Evolutionary conservation across 441 rosid species (phyloP).

Genomic region (Bruguiera hainesii): DNA sequence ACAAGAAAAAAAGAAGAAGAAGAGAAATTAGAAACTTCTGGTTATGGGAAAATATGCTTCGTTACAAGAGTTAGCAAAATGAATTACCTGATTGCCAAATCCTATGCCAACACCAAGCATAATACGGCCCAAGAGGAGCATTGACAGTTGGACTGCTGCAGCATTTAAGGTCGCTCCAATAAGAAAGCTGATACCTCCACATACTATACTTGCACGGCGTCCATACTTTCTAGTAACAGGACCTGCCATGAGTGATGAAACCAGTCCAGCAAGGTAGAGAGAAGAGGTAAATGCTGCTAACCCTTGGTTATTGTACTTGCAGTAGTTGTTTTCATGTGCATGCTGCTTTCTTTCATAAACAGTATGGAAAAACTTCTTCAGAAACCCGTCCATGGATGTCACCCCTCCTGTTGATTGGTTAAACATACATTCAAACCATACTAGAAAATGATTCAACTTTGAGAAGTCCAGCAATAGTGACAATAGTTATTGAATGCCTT

Average conservation of each 20-base stretch:
- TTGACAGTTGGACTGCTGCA: slow-evolving; percentile 53
- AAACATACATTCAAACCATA: slow-evolving; percentile 2
- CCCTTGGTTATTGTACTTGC: slow-evolving; percentile 76
- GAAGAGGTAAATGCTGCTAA: slow-evolving; percentile 92
- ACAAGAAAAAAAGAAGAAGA: slow-evolving; percentile 1
- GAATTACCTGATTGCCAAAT: slow-evolving; percentile 81
- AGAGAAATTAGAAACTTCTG: not conserved
- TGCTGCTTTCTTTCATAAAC: slow-evolving; percentile 61
- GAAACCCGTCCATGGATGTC: slow-evolving; percentile 82
- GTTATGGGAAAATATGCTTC: not conserved
- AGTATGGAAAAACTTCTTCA: slow-evolving; percentile 56
- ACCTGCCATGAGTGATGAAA: slow-evolving; percentile 71
- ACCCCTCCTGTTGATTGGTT: slow-evolving; percentile 65
- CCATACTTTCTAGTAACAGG: slow-evolving; percentile 75
- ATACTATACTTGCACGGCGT: slow-evolving; percentile 68
- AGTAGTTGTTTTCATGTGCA: slow-evolving; percentile 86
- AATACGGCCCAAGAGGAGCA: slow-evolving; percentile 82
- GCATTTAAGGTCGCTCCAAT: slow-evolving; percentile 72
- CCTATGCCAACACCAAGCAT: slow-evolving; percentile 94
- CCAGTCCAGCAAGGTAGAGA: slow-evolving; percentile 83
- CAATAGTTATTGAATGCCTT: no score
- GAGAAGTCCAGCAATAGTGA: not conserved
- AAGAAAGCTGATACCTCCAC: slow-evolving; percentile 81
- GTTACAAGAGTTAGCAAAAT: not conserved
- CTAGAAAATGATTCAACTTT: not conserved